Evolutionary conservation across 495 filamentous ascomycete genomes (phyloP).

Genomic region (Lasiosphaeriaceae sp.): DNA sequence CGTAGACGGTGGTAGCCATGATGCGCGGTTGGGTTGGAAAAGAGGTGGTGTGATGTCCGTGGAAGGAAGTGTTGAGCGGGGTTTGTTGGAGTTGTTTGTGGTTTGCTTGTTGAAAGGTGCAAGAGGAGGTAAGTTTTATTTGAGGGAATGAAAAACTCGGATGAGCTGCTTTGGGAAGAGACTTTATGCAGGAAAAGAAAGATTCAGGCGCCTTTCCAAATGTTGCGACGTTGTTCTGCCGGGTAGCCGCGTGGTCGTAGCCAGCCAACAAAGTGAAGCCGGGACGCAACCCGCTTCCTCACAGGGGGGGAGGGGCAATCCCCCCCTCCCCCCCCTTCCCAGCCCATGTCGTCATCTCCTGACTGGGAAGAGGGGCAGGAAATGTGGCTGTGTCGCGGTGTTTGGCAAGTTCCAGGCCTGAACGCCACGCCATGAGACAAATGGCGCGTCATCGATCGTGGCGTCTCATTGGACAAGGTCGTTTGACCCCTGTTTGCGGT

Average conservation of each 20-base stretch:
- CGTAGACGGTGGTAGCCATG: conserved; percentile 39
- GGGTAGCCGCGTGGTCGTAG: neutral
- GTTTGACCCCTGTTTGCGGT: neutral
- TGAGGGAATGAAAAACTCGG: neutral
- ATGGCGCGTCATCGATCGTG: neutral
- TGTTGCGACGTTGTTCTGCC: neutral
- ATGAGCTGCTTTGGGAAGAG: neutral
- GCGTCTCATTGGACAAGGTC: neutral
- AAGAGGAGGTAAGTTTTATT: neutral
- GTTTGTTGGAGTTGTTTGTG: neutral
- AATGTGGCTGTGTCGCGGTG: conserved; percentile 18
- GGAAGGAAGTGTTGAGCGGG: neutral
- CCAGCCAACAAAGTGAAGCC: neutral
- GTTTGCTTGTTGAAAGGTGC: neutral
- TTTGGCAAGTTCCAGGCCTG: neutral
- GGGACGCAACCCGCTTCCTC: neutral
- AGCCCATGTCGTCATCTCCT: conserved; percentile 29
- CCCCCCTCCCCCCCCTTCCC: neutral
- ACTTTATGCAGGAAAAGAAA: neutral
- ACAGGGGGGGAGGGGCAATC: conserved; percentile 9
- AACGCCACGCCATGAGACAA: neutral
- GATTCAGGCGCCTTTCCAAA: neutral
- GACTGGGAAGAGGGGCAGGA: conserved; percentile 9
- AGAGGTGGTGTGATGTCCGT: conserved; percentile 2
- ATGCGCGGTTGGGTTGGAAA: conserved; percentile 8